A percentile compares a stretch with the other conserved stretches of the same genome.
These are phyloP conservation scores for Botryotinia convoluta DNA, from an alignment of 2,329 filamentous ascomycete species.

Conservation along the genomic window DNA sequence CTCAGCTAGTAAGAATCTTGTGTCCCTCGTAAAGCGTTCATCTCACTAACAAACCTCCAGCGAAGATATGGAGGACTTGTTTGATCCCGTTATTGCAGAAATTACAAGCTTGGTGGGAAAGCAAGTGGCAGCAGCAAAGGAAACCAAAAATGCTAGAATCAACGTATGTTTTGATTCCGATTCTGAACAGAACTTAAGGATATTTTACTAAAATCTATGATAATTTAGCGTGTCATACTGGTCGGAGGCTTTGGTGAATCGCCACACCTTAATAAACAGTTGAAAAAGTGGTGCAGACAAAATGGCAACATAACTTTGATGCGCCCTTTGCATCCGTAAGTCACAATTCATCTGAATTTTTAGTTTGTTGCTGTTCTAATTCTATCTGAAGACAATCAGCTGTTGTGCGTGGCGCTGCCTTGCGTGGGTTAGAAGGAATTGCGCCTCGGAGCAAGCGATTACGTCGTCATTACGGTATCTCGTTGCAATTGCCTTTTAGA, in stretches of 20 bases:
- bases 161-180: no score
- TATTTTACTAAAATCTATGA: no score
- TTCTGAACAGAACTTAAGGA: no score
- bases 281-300: constrained; percentile 25
- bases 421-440: constrained; percentile 26
- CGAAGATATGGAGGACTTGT: no score
- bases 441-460: constrained; percentile 18
- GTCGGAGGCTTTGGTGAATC: constrained; percentile 29
- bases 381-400: constrained; percentile 26
- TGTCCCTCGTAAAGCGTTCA: no score
- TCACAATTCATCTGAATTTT: neutral
- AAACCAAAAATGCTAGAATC: no score
- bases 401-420: constrained; percentile 26
- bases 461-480: constrained; percentile 24
- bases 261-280: constrained; percentile 23
- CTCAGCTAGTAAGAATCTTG: constrained; percentile 25
- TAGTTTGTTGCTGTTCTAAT: neutral
- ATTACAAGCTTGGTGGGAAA: no score
- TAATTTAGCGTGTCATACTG: constrained; percentile 25
- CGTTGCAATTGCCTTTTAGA: neutral
- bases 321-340: constrained; percentile 27
- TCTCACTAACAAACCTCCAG: no score
- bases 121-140: no score
- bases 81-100: no score
- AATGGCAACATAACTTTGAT: constrained; percentile 29